phyloP scores from a whole-genome alignment of 768 basidiomycete genomes.

The Tephrocybe sp. region DNA sequence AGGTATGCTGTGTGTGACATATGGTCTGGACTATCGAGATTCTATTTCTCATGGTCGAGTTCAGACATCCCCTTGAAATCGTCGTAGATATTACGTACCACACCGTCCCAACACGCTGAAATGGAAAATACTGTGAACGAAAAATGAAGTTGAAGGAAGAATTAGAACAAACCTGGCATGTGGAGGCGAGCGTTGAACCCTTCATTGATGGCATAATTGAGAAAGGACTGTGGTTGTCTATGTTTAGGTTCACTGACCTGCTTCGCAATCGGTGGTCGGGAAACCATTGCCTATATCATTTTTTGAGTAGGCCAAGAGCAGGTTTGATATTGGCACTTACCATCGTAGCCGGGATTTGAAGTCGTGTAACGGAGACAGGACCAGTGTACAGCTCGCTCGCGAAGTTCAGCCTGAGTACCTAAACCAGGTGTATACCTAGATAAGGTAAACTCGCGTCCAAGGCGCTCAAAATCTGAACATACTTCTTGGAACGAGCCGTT shows the following conservation, averaged over 20 bases:
- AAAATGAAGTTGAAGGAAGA: too few species aligned
- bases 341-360: constrained; percentile 28
- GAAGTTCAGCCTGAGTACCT: constrained; percentile 40
- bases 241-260: constrained; percentile 13
- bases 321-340: constrained; percentile 9
- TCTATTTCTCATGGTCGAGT: constrained; percentile 20
- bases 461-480: neutral
- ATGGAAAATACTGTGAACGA: too few species aligned
- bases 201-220: too few species aligned
- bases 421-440: constrained; percentile 26
- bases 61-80: neutral
- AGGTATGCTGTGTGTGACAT: constrained; percentile 33
- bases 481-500: constrained; percentile 35
- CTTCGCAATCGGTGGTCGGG: constrained; percentile 42
- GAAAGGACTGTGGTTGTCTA: too few species aligned
- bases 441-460: neutral
- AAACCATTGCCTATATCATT: constrained; percentile 31
- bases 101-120: constrained; percentile 39
- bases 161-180: constrained; percentile 25
- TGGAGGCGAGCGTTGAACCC: constrained; percentile 40
- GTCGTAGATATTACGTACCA: constrained; percentile 21
- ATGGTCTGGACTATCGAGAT: constrained; percentile 40
- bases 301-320: neutral
- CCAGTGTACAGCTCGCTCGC: constrained; percentile 39
- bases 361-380: constrained; percentile 38